These are phyloP conservation scores for Balakata baccata DNA, from an alignment of 345 rosid species.

Conservation along the genomic window DNA sequence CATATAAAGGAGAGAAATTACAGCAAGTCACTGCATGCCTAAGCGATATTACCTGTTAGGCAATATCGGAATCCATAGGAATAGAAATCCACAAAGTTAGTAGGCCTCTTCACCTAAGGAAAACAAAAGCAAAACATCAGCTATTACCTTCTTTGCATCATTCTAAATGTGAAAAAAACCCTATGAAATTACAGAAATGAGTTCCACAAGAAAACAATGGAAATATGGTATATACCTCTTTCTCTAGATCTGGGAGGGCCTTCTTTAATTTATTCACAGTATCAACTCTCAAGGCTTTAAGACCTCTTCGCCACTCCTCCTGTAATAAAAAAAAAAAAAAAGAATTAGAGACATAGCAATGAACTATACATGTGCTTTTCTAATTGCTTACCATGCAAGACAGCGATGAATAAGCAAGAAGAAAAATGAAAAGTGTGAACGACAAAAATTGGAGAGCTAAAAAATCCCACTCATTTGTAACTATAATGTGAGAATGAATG, in stretches of 20 bases:
- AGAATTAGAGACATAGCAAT: background rate
- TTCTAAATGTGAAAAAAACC: background rate
- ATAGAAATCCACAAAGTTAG: constrained; percentile 37
- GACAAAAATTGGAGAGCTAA: background rate
- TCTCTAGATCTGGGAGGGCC: constrained; percentile 32
- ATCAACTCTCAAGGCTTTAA: constrained; percentile 31
- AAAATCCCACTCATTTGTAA: background rate
- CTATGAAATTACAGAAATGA: background rate
- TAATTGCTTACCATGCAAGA: background rate
- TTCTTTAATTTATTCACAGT: constrained; percentile 33
- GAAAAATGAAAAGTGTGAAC: background rate
- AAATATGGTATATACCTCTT: constrained; percentile 24
- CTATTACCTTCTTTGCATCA: background rate
- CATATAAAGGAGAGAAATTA: background rate
- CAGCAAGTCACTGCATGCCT: background rate
- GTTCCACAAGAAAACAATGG: background rate
- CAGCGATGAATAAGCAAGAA: background rate
- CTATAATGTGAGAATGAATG: background rate
- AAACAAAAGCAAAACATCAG: constrained; percentile 2
- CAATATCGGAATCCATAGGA: constrained; percentile 33
- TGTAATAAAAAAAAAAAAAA: background rate
- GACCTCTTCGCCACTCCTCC: constrained; percentile 39
- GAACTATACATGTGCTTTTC: background rate
- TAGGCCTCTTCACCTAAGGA: constrained; percentile 31
- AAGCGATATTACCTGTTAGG: constrained; percentile 28